Evolutionary conservation across 2,329 filamentous ascomycete genomes (phyloP), one percentile per base, ranked within the genome.

Genomic region (Claviceps paspali): DNA sequence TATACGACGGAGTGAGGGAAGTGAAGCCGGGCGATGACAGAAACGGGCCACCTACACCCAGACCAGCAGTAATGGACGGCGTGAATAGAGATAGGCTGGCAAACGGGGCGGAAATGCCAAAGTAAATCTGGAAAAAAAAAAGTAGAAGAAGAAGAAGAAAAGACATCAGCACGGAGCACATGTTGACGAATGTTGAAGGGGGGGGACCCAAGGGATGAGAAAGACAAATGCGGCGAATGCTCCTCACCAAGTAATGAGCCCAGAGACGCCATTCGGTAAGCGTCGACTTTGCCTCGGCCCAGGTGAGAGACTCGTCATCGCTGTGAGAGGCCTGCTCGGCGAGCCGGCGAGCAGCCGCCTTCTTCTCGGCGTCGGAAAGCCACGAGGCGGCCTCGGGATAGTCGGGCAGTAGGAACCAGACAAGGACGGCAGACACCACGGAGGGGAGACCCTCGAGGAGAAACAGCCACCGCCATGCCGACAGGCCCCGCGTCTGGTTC

Each of bases 381-480:
- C 76, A 83, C 35, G 62, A 63, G 0, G 77, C 73, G 0, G 68
- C 73, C 44, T 80, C 74, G 0, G 79, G 79, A 19, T 70, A 73
- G 50, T 84, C 76, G 4, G 80, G 76, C 9, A 86, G 60, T 53
- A 78, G 67, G 67, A 76, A 79, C 55, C 76, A 79, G 12, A 71
- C 74, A 1, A 65, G 52, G 14, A 80, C 49, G 4, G 77, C 78
- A 8, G 54, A 81, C 0, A 82, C 10, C 6, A 80, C 65, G 0
- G 79, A 83, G 0, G 69, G 68, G 6, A 82, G 61, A 5, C 79
- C 79, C 55, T 79, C 73, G 26, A 78, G 59, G 41, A 77, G 65
- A 46, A 73, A 73, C 22, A 73, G 64, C 71, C 64, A 86, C 19
- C 79, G 65, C 82, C 81, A 86, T 8, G 74, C 81, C 3, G 67